Percentiles rank a stretch among this genome's conserved stretches.
Conservation (phyloP, 345 rosid species). For the Euphorbia tirucalli region DNA sequence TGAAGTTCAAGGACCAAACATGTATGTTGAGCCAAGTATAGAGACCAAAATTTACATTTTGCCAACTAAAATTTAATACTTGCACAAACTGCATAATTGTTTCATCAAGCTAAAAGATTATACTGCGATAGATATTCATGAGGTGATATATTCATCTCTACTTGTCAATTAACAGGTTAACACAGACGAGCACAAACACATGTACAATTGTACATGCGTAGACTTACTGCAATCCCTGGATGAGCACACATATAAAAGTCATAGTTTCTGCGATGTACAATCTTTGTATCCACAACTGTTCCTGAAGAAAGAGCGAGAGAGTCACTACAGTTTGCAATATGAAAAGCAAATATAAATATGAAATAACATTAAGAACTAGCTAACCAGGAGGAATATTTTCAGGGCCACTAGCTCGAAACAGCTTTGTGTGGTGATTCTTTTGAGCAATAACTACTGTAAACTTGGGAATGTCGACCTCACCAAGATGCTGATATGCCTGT, state of each 20-base stretch:
- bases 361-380: constrained; percentile 2
- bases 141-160: neutral
- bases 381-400: constrained; percentile 91
- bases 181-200: neutral
- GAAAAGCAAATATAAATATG: constrained; percentile 5
- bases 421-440: constrained; percentile 86
- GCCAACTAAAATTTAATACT: neutral
- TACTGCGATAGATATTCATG: neutral
- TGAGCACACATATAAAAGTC: constrained; percentile 95
- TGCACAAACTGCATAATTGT: neutral
- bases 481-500: constrained; percentile 78
- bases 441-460: constrained; percentile 83
- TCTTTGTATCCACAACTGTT: constrained; percentile 77
- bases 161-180: neutral
- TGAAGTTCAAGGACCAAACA: neutral
- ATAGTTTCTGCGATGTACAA: constrained; percentile 77
- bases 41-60: neutral
- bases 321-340: constrained; percentile 10
- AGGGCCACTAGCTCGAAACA: constrained; percentile 55
- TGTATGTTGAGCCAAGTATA: neutral
- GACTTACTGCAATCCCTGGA: constrained; percentile 68
- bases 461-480: constrained; percentile 56
- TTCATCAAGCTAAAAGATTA: neutral
- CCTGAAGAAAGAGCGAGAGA: constrained; percentile 38
- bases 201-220: neutral